A percentile compares a stretch with the other conserved stretches of the same genome.
phyloP scores from a whole-genome alignment of 768 basidiomycete species.

The Pleurotus cornucopiae region DNA sequence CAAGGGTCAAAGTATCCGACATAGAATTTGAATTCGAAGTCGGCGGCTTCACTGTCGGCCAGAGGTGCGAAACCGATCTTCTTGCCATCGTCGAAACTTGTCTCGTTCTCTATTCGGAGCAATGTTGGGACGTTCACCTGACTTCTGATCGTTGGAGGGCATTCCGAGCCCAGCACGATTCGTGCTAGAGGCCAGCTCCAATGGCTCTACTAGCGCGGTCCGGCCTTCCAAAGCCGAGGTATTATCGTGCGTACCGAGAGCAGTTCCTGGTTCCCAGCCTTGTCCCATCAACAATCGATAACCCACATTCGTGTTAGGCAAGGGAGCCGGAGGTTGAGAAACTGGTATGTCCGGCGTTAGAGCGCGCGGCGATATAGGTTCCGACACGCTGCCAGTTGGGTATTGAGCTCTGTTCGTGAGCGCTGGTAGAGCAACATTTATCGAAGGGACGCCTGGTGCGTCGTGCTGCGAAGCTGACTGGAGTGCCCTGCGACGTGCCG shows the following conservation, averaged over 20 bases:
- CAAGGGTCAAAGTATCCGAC: not conserved
- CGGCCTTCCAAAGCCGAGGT: conserved; percentile 21
- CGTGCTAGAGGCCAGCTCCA: conserved; percentile 39
- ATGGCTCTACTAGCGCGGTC: conserved; percentile 50
- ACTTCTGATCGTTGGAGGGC: conserved; percentile 18
- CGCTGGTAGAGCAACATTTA: conserved; percentile 7
- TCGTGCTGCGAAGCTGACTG: conserved; percentile 48
- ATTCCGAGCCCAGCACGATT: conserved; percentile 57
- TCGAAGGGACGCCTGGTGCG: conserved; percentile 42
- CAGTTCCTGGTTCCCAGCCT: conserved; percentile 71
- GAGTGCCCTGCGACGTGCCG: conserved; percentile 63
- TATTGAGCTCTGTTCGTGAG: conserved; percentile 9
- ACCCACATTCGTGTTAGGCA: conserved; percentile 60
- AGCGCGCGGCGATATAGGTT: conserved; percentile 17
- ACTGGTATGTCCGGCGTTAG: conserved; percentile 15
- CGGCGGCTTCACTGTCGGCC: not conserved
- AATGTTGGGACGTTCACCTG: conserved; percentile 21
- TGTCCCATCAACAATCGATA: conserved; percentile 66
- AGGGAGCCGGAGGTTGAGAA: conserved; percentile 42
- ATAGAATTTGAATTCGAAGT: not conserved
- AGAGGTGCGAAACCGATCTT: conserved; percentile 6
- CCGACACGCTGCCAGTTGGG: conserved; percentile 7
- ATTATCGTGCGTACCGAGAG: conserved; percentile 36
- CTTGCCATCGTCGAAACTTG: conserved; percentile 37
- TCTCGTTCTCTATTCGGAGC: conserved; percentile 32